A percentile compares a stretch with the other conserved stretches of the same genome.
These are phyloP conservation scores for Sclerotinia nivalis DNA, from an alignment of 2,329 filamentous ascomycete genomes.

Conservation along the genomic window DNA sequence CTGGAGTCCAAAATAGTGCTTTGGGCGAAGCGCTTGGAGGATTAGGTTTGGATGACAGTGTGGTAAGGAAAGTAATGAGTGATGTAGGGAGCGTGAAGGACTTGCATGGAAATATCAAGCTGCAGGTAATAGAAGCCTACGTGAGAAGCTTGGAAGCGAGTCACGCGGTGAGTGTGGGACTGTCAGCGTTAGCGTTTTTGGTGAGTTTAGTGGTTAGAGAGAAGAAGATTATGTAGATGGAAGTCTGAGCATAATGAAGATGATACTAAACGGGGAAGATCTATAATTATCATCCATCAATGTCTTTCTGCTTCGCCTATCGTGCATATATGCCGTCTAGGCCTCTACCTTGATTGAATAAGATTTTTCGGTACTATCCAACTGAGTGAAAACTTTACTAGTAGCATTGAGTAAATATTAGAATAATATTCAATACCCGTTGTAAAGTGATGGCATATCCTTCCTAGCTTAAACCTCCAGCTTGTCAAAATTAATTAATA, in stretches of 20 bases:
- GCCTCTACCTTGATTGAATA: background rate
- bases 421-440: background rate
- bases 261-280: background rate
- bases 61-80: slow-evolving; percentile 29
- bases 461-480: no score
- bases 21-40: background rate
- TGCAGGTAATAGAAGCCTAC: slow-evolving; percentile 32
- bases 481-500: no score
- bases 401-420: background rate
- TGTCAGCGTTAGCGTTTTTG: slow-evolving; percentile 24
- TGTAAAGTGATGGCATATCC: no score
- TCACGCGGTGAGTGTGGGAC: slow-evolving; percentile 30
- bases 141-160: slow-evolving; percentile 34
- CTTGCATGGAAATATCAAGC: slow-evolving; percentile 25
- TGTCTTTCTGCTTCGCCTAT: background rate
- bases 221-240: slow-evolving; percentile 13
- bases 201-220: slow-evolving; percentile 18
- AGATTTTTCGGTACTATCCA: background rate
- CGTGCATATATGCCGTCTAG: background rate
- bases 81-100: slow-evolving; percentile 30
- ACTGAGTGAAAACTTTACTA: background rate
- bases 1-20: slow-evolving; percentile 21
- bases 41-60: slow-evolving; percentile 22
- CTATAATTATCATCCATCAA: background rate
- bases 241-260: background rate